These are phyloP conservation scores for Mercurialis annua DNA, from an alignment of 345 rosid species.

Conservation along the genomic window DNA sequence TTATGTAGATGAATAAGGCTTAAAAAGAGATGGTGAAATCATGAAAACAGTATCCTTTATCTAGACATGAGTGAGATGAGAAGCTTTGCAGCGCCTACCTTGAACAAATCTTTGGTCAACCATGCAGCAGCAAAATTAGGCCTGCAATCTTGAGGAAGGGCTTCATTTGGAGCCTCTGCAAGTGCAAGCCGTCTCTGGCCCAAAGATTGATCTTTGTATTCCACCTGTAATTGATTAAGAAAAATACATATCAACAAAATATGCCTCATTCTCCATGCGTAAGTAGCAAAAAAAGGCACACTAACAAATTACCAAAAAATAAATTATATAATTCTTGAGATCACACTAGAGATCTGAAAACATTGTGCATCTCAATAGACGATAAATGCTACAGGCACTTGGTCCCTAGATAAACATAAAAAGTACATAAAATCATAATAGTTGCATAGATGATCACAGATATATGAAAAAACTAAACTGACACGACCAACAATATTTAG, in stretches of 20 bases:
- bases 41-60: not conserved
- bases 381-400: no score
- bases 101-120: conserved; percentile 71
- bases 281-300: not conserved
- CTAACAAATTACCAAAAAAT: not conserved
- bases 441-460: no score
- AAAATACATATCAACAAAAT: not conserved
- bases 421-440: no score
- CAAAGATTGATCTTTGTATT: conserved; percentile 62
- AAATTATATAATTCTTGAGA: no score
- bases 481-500: no score
- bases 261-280: not conserved
- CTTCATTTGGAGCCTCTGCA: conserved; percentile 87
- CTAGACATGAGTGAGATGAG: not conserved
- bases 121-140: conserved; percentile 77
- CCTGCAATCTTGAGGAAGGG: conserved; percentile 83
- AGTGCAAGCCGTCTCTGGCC: conserved; percentile 58
- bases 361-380: no score
- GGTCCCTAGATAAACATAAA: no score
- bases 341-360: no score
- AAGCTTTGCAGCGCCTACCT: conserved; percentile 42
- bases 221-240: conserved; percentile 50
- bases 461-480: no score
- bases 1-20: not conserved
- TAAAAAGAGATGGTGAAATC: not conserved